Base-by-base conservation (phyloP, 768 basidiomycete genomes). In the Boletus bicolor region DNA sequence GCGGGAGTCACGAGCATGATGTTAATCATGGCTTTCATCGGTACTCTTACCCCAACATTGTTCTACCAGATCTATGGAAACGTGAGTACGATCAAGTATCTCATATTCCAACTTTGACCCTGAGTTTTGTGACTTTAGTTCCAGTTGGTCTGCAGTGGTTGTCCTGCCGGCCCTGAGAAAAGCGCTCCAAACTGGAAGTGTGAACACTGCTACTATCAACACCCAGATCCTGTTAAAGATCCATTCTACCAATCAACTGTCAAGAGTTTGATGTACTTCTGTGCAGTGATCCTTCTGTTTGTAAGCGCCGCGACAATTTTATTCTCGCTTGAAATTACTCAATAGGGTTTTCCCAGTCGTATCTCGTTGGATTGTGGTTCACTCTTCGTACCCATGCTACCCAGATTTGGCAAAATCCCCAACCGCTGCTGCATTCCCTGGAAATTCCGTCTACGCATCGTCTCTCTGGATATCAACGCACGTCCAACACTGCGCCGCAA, bases 21-120 rank as follows among this genome's bases (percentile, higher is more conserved):
- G 92, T 73, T 99, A 70, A 98, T 99, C 74, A 98, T 98, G 96
- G 97, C 97, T 12, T 92, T 99, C 70, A 96, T 99, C 58, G 97
- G 97, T 12, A 92, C 91, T 2, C 77, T 99, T 55, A 85, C 93
- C 0, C 97, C 97, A 3, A 98, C 97, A 0, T 69, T 99, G 67
- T 99, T 99, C 72, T 99, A 99, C 74, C 95, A 98, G 72, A 94
- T 89, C 10, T 99, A 96, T 70, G 97, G 97, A 49, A 93, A 91
- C 60, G 96, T 98, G 66, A 73, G 93, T 81, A 17, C 53, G 43
- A 34, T 49, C 32, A 46, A 24, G 57, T n/a, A 43, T 57, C 39
- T 7, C 21, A 24, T 36, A 17, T 41, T 54, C 14, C 37, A 17
- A 47, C 28, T 26, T 43, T 62, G 9, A 57, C 47, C 34, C 55